Evolutionary conservation across 257 asterid species (phyloP).

Genomic region (Osmanthus fragrans): DNA sequence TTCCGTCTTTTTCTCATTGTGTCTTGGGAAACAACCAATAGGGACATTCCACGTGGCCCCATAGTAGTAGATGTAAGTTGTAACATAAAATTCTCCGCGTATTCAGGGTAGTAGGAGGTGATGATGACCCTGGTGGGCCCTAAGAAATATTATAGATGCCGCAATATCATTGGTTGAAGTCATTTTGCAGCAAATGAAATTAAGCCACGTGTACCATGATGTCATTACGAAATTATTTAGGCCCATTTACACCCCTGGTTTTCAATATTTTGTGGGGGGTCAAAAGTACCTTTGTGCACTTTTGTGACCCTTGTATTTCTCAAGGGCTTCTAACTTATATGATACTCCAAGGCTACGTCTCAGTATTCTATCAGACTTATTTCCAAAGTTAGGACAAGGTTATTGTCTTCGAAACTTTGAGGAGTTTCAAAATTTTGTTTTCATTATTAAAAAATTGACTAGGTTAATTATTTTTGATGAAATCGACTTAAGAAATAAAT

Average conservation of each 20-base stretch:
- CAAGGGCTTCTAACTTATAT: background rate
- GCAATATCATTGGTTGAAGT: constrained; percentile 57
- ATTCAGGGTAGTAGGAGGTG: constrained; percentile 18
- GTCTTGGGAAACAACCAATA: constrained; percentile 19
- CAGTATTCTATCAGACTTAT: background rate
- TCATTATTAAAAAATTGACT: background rate
- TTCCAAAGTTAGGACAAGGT: background rate
- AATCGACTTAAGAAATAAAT: background rate
- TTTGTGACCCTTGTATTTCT: background rate
- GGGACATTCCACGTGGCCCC: constrained; percentile 11
- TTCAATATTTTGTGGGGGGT: background rate
- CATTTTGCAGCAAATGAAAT: constrained; percentile 28
- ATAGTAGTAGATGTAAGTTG: background rate
- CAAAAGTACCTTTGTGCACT: too few relatives aligned
- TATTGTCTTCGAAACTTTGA: background rate
- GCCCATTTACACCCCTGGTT: background rate
- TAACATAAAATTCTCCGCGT: constrained; percentile 12
- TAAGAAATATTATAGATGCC: constrained; percentile 37
- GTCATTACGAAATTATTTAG: constrained; percentile 27
- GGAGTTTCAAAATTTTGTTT: background rate
- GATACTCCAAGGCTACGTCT: constrained; percentile 10
- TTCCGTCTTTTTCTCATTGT: background rate
- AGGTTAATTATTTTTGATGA: background rate
- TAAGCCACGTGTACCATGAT: constrained; percentile 40
- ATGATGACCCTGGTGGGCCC: constrained; percentile 25